A percentile compares a stretch with the other conserved stretches of the same genome.
phyloP scores from a whole-genome alignment of 1,284 basidiomycete species.

The Boletus sp. region DNA sequence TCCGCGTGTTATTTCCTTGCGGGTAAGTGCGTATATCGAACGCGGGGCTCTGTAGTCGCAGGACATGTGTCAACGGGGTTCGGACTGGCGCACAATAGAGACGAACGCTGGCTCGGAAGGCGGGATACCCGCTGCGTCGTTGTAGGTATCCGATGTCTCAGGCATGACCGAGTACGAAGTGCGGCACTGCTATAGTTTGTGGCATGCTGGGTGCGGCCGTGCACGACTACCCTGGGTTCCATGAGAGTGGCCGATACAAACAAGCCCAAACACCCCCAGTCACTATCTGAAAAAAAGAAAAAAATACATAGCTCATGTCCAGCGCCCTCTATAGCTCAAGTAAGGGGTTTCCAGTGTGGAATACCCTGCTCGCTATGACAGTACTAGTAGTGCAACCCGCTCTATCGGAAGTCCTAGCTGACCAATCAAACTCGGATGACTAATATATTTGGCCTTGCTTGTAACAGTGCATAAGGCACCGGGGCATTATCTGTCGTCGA shows the following conservation, averaged over 20 bases:
- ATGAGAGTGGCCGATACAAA: slow-evolving; percentile 17
- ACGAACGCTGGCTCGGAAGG: slow-evolving; percentile 27
- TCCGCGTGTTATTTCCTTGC: slow-evolving; percentile 72
- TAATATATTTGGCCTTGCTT: background rate
- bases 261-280: slow-evolving; percentile 20
- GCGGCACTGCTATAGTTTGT: slow-evolving; percentile 6
- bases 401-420: too few species aligned
- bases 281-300: too few species aligned
- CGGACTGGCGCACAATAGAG: background rate
- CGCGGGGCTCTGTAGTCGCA: slow-evolving; percentile 52
- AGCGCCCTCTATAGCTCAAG: too few species aligned
- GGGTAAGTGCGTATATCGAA: slow-evolving; percentile 70
- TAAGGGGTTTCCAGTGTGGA: too few species aligned
- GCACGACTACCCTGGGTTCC: background rate
- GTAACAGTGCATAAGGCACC: background rate
- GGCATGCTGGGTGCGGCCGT: slow-evolving; percentile 11
- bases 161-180: slow-evolving; percentile 22
- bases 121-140: slow-evolving; percentile 14
- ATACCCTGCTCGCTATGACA: too few species aligned
- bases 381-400: too few species aligned
- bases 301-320: background rate
- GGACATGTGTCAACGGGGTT: slow-evolving; percentile 15
- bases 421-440: background rate
- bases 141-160: slow-evolving; percentile 21
- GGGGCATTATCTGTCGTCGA: too few species aligned